Percentiles rank a stretch among this genome's conserved stretches.
Evolutionary conservation across 768 basidiomycete genomes (phyloP).

Genomic region (Lactifluus volemus): DNA sequence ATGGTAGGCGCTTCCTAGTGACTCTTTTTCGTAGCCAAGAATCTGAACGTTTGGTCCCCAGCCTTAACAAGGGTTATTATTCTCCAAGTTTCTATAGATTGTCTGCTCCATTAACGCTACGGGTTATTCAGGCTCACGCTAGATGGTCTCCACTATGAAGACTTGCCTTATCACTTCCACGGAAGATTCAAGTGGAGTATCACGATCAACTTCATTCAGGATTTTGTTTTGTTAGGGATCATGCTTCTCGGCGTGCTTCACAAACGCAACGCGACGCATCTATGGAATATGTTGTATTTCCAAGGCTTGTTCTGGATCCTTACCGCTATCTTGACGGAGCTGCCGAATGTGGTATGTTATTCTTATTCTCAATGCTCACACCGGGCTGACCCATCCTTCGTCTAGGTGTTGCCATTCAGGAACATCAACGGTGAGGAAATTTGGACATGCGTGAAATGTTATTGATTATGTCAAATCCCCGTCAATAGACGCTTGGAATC

Average conservation of each 20-base stretch:
- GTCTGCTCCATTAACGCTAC: not conserved
- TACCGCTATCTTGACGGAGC: constrained; percentile 5
- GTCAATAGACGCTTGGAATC: constrained; percentile 15
- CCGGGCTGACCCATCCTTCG: not conserved
- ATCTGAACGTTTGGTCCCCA: not conserved
- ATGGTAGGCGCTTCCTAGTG: not conserved
- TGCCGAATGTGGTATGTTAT: constrained; percentile 10
- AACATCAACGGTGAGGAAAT: constrained; percentile 12
- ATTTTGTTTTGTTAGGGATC: constrained; percentile 4
- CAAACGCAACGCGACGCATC: constrained; percentile 13
- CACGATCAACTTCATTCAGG: constrained; percentile 9
- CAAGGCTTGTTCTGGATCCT: constrained; percentile 15
- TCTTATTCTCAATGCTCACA: too few species aligned
- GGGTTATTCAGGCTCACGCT: not conserved
- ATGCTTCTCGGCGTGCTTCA: constrained; percentile 15
- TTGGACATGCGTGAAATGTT: not conserved
- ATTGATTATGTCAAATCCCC: not conserved
- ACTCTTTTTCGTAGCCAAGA: not conserved
- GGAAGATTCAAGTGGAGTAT: constrained; percentile 5
- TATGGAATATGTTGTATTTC: constrained; percentile 18
- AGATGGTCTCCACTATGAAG: not conserved
- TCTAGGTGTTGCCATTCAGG: constrained; percentile 6
- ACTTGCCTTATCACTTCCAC: not conserved
- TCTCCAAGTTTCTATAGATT: not conserved
- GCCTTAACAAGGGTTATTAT: constrained; percentile 6